Evolutionary conservation across 805 yeast species (phyloP).

Genomic region (Pichia cabralensis): DNA sequence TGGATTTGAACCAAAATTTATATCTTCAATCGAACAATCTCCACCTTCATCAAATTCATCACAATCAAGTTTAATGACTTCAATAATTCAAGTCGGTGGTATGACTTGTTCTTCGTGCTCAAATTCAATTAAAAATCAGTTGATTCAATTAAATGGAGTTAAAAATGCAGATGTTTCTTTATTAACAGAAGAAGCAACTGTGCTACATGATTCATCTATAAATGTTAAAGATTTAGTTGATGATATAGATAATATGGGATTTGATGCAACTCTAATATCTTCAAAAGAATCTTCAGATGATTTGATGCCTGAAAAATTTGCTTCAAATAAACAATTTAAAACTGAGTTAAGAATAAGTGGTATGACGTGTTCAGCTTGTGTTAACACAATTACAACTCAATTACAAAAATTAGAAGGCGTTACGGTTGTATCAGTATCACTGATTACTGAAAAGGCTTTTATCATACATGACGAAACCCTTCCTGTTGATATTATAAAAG

Average conservation of each 20-base stretch:
- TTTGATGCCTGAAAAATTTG: background rate
- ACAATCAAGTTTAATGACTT: background rate
- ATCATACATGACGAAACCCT: conserved; percentile 35
- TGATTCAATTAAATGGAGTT: conserved; percentile 16
- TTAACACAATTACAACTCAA: conserved; percentile 41
- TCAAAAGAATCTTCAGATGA: background rate
- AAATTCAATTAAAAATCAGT: conserved; percentile 41
- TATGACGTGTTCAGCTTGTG: conserved; percentile 65
- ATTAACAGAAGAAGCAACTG: conserved; percentile 62
- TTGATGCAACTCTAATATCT: conserved; percentile 27
- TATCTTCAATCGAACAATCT: background rate
- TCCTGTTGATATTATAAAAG: conserved; percentile 25
- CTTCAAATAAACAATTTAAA: background rate
- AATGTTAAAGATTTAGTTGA: conserved; percentile 31
- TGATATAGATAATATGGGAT: conserved; percentile 69
- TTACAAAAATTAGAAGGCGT: conserved; percentile 29
- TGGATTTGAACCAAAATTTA: conserved; percentile 33
- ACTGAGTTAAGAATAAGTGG: conserved; percentile 45
- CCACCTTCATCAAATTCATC: no score
- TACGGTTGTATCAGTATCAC: conserved; percentile 43
- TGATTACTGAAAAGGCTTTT: conserved; percentile 62
- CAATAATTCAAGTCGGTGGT: conserved; percentile 39
- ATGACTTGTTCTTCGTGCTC: conserved; percentile 93
- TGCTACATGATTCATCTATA: conserved; percentile 34
- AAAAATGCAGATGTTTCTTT: conserved; percentile 52